Base-by-base conservation (phyloP, 2,329 filamentous ascomycete species). In the Purpureocillium takamizusanense region DNA sequence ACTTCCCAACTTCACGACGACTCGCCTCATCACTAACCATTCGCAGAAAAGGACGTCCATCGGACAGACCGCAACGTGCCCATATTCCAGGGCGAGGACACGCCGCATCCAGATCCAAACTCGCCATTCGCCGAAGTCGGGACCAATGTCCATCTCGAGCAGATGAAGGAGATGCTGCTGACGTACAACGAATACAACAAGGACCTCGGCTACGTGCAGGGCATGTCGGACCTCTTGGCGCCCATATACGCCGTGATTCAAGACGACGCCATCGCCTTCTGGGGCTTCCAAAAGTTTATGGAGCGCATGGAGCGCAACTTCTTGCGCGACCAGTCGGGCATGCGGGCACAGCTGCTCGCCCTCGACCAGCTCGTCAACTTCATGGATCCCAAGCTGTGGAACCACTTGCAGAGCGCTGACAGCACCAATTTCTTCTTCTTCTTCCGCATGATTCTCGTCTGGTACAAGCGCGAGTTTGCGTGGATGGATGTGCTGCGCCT, bases 361-460 rank as follows among this genome's bases (percentile, higher is more conserved):
- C 77, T 98, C 4, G 89, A 98, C 55, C 88, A 98, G 47, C 80
- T 98, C 1, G 88, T 97, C 11, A 88, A 94, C 56, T 86, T 98
- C 41, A 89, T 98, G 79, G 92, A 98, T 49, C 92, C 94, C 0
- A 85, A 88, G 56, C 78, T 98, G 7, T 97, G 95, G 62, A 72
- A 85, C 2, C 92, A 98, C 52, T 76, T 98, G 0, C 79, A 94
- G 59, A 81, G 76, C 13, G 86, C 89, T 15, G 94, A 98, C 53
- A 94, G 85, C 53, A 98, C 92, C 17, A 98, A 98, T 60, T 98
- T 98, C 63, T 98, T 98, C 65, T 98, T 98, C 69, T 97, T 98
- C 70, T 98, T 97, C 76, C 85, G 92, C 43, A 97, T 97, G 92
- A 72, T 98, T 27, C 72, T 98, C 1, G 92, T 98, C 9, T 98